phyloP scores from a whole-genome alignment of 768 basidiomycete genomes.

The Hortiboletus campestris region DNA sequence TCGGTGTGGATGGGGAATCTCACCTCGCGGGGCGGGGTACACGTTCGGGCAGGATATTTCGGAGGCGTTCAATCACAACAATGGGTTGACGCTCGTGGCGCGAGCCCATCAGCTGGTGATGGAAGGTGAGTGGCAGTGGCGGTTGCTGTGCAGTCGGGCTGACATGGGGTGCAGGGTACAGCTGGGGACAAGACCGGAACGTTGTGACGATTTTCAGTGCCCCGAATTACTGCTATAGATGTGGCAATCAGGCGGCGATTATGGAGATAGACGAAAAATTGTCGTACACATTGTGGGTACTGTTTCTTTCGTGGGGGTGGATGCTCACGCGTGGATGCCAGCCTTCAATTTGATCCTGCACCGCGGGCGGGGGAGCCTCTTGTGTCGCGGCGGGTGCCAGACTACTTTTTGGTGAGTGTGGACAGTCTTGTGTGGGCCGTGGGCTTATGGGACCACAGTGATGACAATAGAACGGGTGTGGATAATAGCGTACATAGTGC shows the following conservation, averaged over 20 bases:
- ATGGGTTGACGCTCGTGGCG: constrained; percentile 93
- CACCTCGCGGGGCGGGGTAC: constrained; percentile 97
- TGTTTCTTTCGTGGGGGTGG: background rate
- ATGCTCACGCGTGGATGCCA: constrained; percentile 33
- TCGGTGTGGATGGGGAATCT: constrained; percentile 99
- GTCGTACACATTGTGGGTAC: constrained; percentile 86
- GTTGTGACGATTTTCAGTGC: constrained; percentile 99
- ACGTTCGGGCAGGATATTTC: constrained; percentile 99
- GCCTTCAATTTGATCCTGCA: constrained; percentile 99
- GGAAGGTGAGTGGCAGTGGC: constrained; percentile 66
- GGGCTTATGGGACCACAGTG: constrained; percentile 16
- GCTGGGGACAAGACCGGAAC: constrained; percentile 99
- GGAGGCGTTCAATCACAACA: constrained; percentile 99
- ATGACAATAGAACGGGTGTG: constrained; percentile 13
- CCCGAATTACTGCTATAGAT: constrained; percentile 99
- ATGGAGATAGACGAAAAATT: constrained; percentile 99
- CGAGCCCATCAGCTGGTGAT: constrained; percentile 94
- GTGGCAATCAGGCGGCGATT: constrained; percentile 99
- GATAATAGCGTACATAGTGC: constrained; percentile 28
- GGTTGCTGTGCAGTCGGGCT: constrained; percentile 3
- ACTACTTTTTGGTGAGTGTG: constrained; percentile 82
- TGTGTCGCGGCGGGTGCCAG: constrained; percentile 91
- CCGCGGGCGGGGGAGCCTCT: constrained; percentile 98
- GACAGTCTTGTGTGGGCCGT: constrained; percentile 33
- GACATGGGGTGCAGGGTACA: constrained; percentile 56